phyloP scores from a whole-genome alignment of 768 basidiomycete genomes.

The Tylopilus intermedius region DNA sequence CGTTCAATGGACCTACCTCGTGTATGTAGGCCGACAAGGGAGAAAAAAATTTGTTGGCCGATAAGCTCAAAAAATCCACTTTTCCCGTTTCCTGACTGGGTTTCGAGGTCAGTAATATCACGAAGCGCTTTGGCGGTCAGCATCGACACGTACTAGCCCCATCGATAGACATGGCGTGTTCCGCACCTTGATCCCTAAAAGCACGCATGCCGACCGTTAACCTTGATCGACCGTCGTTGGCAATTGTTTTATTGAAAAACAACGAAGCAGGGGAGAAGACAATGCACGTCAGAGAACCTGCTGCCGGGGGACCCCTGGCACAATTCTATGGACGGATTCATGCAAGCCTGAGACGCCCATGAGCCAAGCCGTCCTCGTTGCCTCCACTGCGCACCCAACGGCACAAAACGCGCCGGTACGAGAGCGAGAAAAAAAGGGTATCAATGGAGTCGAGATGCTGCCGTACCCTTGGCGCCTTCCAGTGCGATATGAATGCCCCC shows the following conservation, averaged over 20 bases:
- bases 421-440: background rate
- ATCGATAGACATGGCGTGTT: background rate
- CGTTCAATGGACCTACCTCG: constrained; percentile 2
- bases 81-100: background rate
- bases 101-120: background rate
- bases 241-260: background rate
- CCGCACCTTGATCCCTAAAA: background rate
- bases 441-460: constrained; percentile 6
- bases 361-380: background rate
- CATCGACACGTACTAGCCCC: constrained; percentile 8
- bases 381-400: background rate
- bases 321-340: background rate
- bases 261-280: background rate
- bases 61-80: constrained; percentile 2
- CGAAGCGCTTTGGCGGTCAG: background rate
- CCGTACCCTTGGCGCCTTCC: constrained; percentile 3
- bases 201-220: background rate
- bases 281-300: background rate
- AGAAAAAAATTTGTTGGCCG: background rate
- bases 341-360: background rate
- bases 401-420: background rate
- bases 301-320: background rate
- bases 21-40: background rate
- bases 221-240: background rate
- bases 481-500: constrained; percentile 4